Evolutionary conservation across 2,329 filamentous ascomycete genomes (phyloP).

Genomic region (Trichoderma pleuroti): DNA sequence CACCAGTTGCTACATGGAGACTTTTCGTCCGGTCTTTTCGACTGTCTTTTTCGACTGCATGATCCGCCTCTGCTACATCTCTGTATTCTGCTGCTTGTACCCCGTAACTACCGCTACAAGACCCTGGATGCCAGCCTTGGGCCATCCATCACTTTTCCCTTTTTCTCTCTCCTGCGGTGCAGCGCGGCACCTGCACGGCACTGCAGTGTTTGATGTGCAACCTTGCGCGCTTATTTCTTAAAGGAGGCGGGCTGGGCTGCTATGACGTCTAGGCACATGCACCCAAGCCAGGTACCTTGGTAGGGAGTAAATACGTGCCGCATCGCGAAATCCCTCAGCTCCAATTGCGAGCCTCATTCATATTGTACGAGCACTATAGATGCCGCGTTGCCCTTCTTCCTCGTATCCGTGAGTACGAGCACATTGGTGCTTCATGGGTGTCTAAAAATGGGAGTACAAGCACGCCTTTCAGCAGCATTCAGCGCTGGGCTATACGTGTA

Average conservation of each 20-base stretch:
- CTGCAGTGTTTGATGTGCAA: conserved; percentile 11
- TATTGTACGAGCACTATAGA: background rate
- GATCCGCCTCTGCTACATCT: background rate
- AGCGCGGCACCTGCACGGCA: conserved; percentile 7
- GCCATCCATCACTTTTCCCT: background rate
- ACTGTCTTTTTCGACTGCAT: too few species aligned
- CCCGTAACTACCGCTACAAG: background rate
- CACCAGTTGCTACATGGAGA: background rate
- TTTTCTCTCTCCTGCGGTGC: background rate
- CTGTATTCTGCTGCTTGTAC: background rate
- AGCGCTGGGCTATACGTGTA: background rate
- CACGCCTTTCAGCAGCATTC: background rate
- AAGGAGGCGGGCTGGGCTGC: background rate
- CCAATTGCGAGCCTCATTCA: background rate
- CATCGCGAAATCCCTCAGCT: background rate
- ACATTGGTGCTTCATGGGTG: background rate
- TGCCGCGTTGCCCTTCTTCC: background rate
- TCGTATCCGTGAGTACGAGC: background rate
- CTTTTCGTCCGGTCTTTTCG: background rate
- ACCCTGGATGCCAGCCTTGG: background rate
- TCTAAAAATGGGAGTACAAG: background rate
- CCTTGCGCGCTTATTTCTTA: conserved; percentile 9
- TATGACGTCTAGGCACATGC: conserved; percentile 6
- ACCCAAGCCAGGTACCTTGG: background rate
- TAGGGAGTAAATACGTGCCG: background rate